A percentile compares a stretch with the other conserved stretches of the same genome.
Evolutionary conservation across 306 rosid genomes (phyloP).

Genomic region (Canavalia gladiata): DNA sequence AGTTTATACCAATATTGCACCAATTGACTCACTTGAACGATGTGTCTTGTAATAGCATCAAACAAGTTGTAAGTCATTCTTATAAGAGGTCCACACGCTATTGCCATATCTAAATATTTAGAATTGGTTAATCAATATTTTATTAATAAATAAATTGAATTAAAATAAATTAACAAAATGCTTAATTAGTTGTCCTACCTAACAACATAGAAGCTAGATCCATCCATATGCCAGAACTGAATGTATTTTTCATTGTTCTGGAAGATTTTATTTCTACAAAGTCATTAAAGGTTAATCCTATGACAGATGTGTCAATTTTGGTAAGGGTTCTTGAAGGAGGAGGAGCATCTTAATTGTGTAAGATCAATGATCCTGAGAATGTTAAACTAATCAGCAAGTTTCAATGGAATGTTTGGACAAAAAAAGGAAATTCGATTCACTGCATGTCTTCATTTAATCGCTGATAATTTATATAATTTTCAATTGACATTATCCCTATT

Average conservation of each 20-base stretch:
- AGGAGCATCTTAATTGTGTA: slow-evolving; percentile 60
- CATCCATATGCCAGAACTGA: slow-evolving; percentile 89
- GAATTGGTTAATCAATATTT: neutral
- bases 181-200: slow-evolving; percentile 56
- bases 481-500: too few species aligned
- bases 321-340: slow-evolving; percentile 57
- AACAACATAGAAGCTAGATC: slow-evolving; percentile 72
- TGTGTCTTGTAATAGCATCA: slow-evolving; percentile 75
- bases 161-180: neutral
- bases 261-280: slow-evolving; percentile 70
- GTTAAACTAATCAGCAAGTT: slow-evolving; percentile 87
- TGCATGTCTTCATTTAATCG: slow-evolving; percentile 51
- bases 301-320: slow-evolving; percentile 62
- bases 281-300: slow-evolving; percentile 71
- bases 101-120: slow-evolving; percentile 63
- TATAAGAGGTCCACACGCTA: slow-evolving; percentile 59
- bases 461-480: too few species aligned
- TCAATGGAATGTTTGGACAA: slow-evolving; percentile 79
- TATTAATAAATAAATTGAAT: neutral
- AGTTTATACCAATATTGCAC: neutral
- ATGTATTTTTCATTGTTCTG: slow-evolving; percentile 61
- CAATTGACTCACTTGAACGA: slow-evolving; percentile 64
- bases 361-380: slow-evolving; percentile 64
- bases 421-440: slow-evolving; percentile 70
- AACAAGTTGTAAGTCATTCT: slow-evolving; percentile 69